Base-by-base conservation (phyloP, 1,284 basidiomycete species). In the Sphagnurus paluster region DNA sequence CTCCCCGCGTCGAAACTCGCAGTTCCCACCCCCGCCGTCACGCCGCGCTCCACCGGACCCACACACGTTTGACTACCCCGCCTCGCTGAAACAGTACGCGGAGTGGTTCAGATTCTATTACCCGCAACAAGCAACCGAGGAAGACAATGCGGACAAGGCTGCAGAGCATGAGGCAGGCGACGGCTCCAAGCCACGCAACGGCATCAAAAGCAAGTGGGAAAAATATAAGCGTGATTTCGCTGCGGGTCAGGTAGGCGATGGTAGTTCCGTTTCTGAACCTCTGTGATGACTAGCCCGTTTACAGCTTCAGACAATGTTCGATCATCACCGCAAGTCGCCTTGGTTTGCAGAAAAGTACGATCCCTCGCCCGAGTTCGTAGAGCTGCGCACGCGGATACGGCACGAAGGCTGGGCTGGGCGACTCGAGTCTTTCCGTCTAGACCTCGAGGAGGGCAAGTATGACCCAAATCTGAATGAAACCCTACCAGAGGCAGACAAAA, bases 341-440 rank as follows among this genome's bases (percentile, higher is more conserved):
- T 98, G 94, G 94, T 97, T 96, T 72, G 81, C 84, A 50, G 94
- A 98, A 74, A 91, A 91, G 65, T 98, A 98, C 71, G 89, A 90
- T 46, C 84, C 85, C 43, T 66, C 80, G 16, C 70, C 80, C 39
- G 87, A 90, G 57, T 79, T 77, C 59, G 75, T 77, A 43, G 74
- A 76, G 36, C 70, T 93, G 61, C 84, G 94, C 55, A 75, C 74
- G 50, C 77, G 90, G 56, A 79, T 93, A 49, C 82, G 87, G 65
- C 85, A 82, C 64, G 82, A 88, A 57, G 93, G 90, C 5, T 89
- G 91, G 80, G 82, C 79, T 59, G 84, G 85, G 20, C 77, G 83
- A 54, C 67, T 87, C 42, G 77, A 82, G 55, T 66, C 72, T 36
- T 96, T 95, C 66, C 60, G 93, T 52, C 70, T 80, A 61, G 88